Evolutionary conservation across 352 stramenopile genomes (phyloP), one percentile per base, ranked within the genome.

Genomic region (Phytophthora hibernalis): DNA sequence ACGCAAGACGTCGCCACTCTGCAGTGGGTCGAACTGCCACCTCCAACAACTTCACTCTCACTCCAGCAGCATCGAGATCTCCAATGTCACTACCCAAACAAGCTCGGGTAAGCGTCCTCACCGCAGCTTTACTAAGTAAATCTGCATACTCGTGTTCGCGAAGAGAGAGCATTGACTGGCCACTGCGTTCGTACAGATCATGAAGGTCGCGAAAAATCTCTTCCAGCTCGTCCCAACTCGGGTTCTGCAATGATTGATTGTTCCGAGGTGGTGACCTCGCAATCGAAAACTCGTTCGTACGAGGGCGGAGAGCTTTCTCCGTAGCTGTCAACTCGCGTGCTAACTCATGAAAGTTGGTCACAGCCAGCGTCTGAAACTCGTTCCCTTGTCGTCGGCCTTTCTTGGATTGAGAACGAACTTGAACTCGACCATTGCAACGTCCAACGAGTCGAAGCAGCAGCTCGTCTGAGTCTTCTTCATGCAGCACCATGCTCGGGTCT

Each of bases 31-130:
- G 79, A 28, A 85, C 75, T 26, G 61, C 74, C 35, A 85, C 43
- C 31, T 83, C 76, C 18, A 88, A 57, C 13, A 88, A 47, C 48
- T 75, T 81, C 13, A 83, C 65, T 24, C 60, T 54, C 12, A 82
- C 74, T 38, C 61, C 54, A 13, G 40, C 37, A 20, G 47, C 24
- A 4, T 74, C 67, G n/a, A 69, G 21, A 61, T 62, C 53, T 58
- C 62, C 52, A 43, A 20, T 15, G 5, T 61, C 57, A 28, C 15
- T 51, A 30, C 55, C 56, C 30, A 73, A 50, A 22, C 38, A 68
- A 48, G 54, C 48, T 11, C 66, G 59, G 5, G 64, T 57, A 24
- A 85, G 54, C 0, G 59, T 45, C 5, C 38, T 44, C 15, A 80
- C 69, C 38, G 75, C 43, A 21, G 38, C 30, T 45, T 75, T 54